Conservation (phyloP, 2,329 filamentous ascomycete genomes). For the Botryotinia convoluta region DNA sequence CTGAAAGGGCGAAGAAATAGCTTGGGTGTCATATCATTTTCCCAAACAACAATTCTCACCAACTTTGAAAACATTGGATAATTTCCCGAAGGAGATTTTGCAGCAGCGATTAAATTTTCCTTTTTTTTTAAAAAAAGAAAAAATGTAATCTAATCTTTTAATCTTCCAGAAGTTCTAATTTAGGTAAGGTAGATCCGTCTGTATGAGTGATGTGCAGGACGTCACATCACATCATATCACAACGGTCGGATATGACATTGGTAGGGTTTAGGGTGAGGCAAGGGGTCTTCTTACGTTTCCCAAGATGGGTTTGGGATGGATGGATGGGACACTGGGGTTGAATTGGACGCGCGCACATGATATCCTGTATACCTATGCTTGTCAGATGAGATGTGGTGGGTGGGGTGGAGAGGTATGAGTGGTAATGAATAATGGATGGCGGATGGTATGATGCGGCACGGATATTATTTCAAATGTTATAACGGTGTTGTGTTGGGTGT, state of each 20-base stretch:
- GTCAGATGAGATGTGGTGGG: neutral
- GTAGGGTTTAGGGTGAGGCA: slow-evolving; percentile 3
- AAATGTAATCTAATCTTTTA: neutral
- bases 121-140: neutral
- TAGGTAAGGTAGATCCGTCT: neutral
- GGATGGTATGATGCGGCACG: neutral
- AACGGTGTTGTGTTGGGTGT: neutral
- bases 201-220: slow-evolving; percentile 1
- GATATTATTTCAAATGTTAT: neutral
- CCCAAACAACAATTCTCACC: neutral
- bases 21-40: neutral
- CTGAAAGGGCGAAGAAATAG: neutral
- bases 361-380: neutral
- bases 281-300: neutral
- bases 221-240: neutral
- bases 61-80: neutral
- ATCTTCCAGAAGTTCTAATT: neutral
- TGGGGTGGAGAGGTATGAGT: neutral
- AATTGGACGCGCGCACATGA: neutral
- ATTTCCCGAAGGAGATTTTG: neutral
- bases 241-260: slow-evolving; percentile 12
- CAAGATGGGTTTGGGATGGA: neutral
- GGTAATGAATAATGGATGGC: too few relatives aligned
- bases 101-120: neutral
- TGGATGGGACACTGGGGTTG: neutral